phyloP scores from a whole-genome alignment of 805 yeast species.

The Kuraishia borneana region DNA sequence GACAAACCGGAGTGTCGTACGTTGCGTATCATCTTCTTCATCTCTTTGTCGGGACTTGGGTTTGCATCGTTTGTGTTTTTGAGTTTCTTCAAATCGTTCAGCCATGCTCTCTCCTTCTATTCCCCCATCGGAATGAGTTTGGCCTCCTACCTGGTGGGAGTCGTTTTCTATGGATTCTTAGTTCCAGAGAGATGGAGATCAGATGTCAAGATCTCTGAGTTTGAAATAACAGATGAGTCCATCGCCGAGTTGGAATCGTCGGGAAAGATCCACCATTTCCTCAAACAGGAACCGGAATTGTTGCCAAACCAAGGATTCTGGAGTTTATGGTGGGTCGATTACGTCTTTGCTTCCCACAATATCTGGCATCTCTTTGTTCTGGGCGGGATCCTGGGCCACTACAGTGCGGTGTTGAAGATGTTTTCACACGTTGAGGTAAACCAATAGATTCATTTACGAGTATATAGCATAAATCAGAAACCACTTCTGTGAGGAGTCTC shows the following conservation, averaged over 20 bases:
- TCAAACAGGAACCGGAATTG: constrained; percentile 27
- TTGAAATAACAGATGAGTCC: constrained; percentile 20
- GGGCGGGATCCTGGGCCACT: constrained; percentile 84
- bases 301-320: no score
- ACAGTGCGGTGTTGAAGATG: constrained; percentile 67
- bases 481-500: no score
- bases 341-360: constrained; percentile 69
- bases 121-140: constrained; percentile 64
- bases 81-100: constrained; percentile 42
- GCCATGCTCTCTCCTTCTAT: constrained; percentile 41
- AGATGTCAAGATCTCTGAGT: constrained; percentile 47
- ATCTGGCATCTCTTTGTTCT: constrained; percentile 91
- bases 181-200: constrained; percentile 84
- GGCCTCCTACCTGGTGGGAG: constrained; percentile 71
- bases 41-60: constrained; percentile 71
- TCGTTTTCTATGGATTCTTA: constrained; percentile 74
- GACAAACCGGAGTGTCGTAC: constrained; percentile 81
- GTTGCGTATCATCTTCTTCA: constrained; percentile 68
- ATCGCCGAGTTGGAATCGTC: constrained; percentile 15
- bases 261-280: constrained; percentile 22
- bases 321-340: constrained; percentile 83
- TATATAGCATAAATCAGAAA: background rate
- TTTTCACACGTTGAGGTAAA: constrained; percentile 20
- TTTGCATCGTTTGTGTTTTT: constrained; percentile 49
- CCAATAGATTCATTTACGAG: background rate